Percentiles rank a stretch among this genome's conserved stretches.
phyloP scores from a whole-genome alignment of 129 eudicot genomes.

The Chrysanthemum seticuspe region DNA sequence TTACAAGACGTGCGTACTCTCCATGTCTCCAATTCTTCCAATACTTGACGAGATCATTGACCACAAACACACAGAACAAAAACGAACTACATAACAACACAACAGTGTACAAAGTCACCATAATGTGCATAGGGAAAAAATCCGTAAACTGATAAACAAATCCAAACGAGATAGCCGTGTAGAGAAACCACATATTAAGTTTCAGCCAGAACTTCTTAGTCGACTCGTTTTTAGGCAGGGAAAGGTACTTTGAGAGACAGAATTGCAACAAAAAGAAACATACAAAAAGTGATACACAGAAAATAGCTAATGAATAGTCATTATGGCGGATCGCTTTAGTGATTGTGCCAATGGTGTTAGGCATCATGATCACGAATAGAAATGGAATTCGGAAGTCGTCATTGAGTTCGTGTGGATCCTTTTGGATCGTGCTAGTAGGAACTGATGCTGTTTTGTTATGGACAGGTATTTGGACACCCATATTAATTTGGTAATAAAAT shows the following conservation, averaged over 20 bases:
- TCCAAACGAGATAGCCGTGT: constrained; percentile 24
- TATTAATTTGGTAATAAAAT: not conserved
- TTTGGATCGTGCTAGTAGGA: not conserved
- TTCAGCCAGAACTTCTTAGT: not conserved
- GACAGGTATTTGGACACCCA: not conserved
- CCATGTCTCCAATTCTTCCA: constrained; percentile 14
- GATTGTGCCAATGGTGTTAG: constrained; percentile 18
- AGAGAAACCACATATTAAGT: constrained; percentile 26
- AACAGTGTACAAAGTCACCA: constrained; percentile 5
- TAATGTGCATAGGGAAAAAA: constrained; percentile 3
- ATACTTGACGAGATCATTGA: constrained; percentile 15
- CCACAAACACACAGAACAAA: constrained; percentile 14
- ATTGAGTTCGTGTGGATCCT: not conserved
- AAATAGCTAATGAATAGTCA: not conserved
- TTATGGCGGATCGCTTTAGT: constrained; percentile 20
- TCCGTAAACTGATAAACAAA: constrained; percentile 26
- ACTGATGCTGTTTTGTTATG: not conserved
- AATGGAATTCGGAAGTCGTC: constrained; percentile 2
- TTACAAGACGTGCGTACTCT: not conserved
- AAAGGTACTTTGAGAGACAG: not conserved
- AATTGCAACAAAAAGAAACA: constrained; percentile 9
- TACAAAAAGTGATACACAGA: constrained; percentile 16
- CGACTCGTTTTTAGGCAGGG: constrained; percentile 18
- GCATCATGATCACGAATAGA: constrained; percentile 23
- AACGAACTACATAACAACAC: constrained; percentile 14